Conservation (phyloP, 345 rosid genomes). For the Firmiana major region DNA sequence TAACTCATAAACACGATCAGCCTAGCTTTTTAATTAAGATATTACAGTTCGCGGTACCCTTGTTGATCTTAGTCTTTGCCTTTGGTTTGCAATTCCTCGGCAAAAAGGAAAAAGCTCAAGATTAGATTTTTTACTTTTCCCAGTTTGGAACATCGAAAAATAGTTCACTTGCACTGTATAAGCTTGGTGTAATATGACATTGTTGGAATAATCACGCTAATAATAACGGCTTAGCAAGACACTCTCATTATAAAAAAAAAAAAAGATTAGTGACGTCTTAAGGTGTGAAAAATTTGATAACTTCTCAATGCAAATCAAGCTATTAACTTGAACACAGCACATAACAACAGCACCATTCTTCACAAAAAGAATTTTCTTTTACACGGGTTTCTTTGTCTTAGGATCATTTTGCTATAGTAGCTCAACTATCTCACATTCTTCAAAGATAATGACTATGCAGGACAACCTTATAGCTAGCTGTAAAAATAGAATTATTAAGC, state of each 20-base stretch:
- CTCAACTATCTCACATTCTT: slow-evolving; percentile 93
- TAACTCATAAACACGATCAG: slow-evolving; percentile 8
- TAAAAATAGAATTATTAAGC: slow-evolving; percentile 91
- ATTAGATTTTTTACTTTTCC: not conserved
- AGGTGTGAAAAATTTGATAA: slow-evolving; percentile 84
- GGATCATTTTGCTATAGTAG: slow-evolving; percentile 75
- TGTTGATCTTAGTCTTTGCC: slow-evolving; percentile 62
- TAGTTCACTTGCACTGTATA: not conserved
- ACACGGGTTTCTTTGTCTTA: slow-evolving; percentile 82
- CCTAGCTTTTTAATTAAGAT: slow-evolving; percentile 32
- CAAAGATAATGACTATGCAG: slow-evolving; percentile 83
- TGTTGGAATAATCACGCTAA: not conserved
- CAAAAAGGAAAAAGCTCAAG: slow-evolving; percentile 35
- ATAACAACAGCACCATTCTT: slow-evolving; percentile 78
- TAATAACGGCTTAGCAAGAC: no score
- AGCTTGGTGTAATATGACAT: not conserved
- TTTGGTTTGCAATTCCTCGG: slow-evolving; percentile 44
- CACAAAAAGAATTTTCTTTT: slow-evolving; percentile 86
- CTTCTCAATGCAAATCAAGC: slow-evolving; percentile 74
- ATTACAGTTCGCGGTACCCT: slow-evolving; percentile 52
- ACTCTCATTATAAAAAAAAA: no score
- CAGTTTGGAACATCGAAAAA: no score
- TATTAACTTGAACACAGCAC: slow-evolving; percentile 85
- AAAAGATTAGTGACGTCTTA: no score
- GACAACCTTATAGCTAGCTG: slow-evolving; percentile 95